phyloP scores from a whole-genome alignment of 805 yeast species.

The Saturnispora besseyi region DNA sequence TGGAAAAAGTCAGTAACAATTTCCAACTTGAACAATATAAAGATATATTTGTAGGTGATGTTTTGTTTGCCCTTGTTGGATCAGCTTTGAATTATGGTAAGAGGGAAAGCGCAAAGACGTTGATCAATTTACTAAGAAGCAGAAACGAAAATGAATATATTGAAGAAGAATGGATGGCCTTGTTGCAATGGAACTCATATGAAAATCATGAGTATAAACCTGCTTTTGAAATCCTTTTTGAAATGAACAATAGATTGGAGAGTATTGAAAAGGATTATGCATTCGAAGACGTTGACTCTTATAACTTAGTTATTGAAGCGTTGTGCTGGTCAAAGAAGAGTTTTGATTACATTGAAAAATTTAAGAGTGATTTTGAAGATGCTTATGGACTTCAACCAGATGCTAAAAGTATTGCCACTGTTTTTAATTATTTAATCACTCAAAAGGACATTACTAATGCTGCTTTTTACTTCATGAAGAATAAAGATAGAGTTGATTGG shows the following conservation, averaged over 20 bases:
- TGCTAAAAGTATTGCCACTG: slow-evolving; percentile 28
- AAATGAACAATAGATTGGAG: slow-evolving; percentile 12
- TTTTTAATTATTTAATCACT: slow-evolving; percentile 24
- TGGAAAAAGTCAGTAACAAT: slow-evolving; percentile 13
- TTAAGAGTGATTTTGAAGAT: slow-evolving; percentile 25
- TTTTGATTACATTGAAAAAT: slow-evolving; percentile 17
- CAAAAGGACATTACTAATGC: slow-evolving; percentile 8
- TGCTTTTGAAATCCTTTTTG: slow-evolving; percentile 26
- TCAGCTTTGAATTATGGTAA: slow-evolving; percentile 20
- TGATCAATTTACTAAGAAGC: slow-evolving; percentile 12
- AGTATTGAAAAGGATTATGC: slow-evolving; percentile 13
- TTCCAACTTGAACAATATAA: slow-evolving; percentile 16
- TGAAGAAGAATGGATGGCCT: slow-evolving; percentile 21
- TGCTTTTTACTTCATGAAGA: slow-evolving; percentile 7
- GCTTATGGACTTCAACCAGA: slow-evolving; percentile 28
- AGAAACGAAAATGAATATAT: slow-evolving; percentile 12
- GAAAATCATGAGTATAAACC: slow-evolving; percentile 6
- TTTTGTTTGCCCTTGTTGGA: slow-evolving; percentile 20
- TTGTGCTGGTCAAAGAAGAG: slow-evolving; percentile 24
- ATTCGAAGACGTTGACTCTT: slow-evolving; percentile 19
- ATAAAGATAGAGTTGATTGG: slow-evolving; percentile 37
- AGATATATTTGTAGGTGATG: slow-evolving; percentile 19
- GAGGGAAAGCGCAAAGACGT: slow-evolving; percentile 12
- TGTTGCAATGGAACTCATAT: slow-evolving; percentile 18
- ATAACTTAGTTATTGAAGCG: slow-evolving; percentile 21